phyloP scores from a whole-genome alignment of 495 filamentous ascomycete genomes.

The Lophiostoma macrostomum region DNA sequence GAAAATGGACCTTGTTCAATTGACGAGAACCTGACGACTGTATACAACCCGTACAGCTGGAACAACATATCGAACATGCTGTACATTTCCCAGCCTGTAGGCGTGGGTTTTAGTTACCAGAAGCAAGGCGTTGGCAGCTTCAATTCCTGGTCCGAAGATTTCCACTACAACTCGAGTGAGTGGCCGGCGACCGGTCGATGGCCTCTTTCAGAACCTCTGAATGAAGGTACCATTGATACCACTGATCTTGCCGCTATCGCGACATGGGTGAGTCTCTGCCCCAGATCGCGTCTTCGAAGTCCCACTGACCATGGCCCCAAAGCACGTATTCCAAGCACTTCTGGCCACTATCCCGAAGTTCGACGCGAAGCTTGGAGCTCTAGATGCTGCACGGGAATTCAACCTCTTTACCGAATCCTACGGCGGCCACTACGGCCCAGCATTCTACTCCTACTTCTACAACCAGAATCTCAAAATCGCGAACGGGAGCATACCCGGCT shows the following conservation, averaged over 20 bases:
- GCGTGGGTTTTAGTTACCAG: constrained; percentile 59
- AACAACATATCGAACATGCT: constrained; percentile 72
- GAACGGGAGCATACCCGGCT: constrained; percentile 46
- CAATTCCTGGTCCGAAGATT: constrained; percentile 40
- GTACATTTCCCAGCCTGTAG: constrained; percentile 67
- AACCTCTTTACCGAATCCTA: constrained; percentile 58
- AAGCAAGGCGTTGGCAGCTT: constrained; percentile 39
- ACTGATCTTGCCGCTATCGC: constrained; percentile 50
- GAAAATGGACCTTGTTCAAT: constrained; percentile 61
- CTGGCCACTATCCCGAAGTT: constrained; percentile 39
- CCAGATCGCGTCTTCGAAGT: neutral
- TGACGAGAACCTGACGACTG: constrained; percentile 50
- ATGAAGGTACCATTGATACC: constrained; percentile 38
- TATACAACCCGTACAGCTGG: constrained; percentile 63
- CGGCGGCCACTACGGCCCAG: constrained; percentile 49
- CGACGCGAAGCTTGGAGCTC: constrained; percentile 39
- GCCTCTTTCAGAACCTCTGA: constrained; percentile 41
- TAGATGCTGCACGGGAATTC: constrained; percentile 44
- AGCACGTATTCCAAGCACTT: constrained; percentile 49
- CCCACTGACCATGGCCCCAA: constrained; percentile 12
- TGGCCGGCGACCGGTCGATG: constrained; percentile 49
- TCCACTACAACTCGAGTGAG: constrained; percentile 42
- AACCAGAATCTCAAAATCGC: constrained; percentile 56
- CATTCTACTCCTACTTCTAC: constrained; percentile 60
- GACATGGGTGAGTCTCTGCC: constrained; percentile 10